These are phyloP conservation scores for Paramecium tetraurelia DNA, from an alignment of 73 alveolate species.

Conservation along the genomic window DNA sequence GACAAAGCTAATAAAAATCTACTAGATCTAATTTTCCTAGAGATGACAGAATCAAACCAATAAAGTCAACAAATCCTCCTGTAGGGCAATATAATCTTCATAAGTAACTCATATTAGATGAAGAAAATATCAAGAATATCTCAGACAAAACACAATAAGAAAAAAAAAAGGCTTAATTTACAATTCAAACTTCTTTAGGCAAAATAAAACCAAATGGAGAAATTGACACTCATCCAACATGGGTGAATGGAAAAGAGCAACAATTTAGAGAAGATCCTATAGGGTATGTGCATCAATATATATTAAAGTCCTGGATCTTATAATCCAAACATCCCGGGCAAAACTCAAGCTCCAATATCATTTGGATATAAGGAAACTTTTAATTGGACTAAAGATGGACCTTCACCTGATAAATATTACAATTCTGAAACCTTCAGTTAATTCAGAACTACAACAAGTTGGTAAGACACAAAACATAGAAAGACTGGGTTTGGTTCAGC, in stretches of 20 bases:
- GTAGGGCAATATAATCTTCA: constrained; percentile 14
- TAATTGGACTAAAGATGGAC: constrained; percentile 41
- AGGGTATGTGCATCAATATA: not conserved
- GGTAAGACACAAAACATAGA: not conserved
- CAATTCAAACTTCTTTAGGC: constrained; percentile 9
- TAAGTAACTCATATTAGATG: not conserved
- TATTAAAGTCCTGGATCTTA: constrained; percentile 22
- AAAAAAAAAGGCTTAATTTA: not conserved
- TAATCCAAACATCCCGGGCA: constrained; percentile 1
- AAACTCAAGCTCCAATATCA: not conserved
- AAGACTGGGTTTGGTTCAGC: constrained; percentile 32
- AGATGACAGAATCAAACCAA: constrained; percentile 20
- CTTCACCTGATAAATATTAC: constrained; percentile 38
- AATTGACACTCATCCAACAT: constrained; percentile 11
- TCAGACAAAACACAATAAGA: not conserved
- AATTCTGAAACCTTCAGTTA: not conserved
- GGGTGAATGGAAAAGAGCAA: not conserved
- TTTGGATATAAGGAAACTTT: constrained; percentile 21
- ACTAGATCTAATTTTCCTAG: constrained; percentile 2
- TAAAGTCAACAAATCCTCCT: constrained; percentile 17
- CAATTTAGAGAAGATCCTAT: constrained; percentile 20
- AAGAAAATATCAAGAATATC: not conserved
- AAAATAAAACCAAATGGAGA: constrained; percentile 1
- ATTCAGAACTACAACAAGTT: constrained; percentile 5
- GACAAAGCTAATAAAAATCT: not conserved